Evolutionary conservation across 208 protist genomes (phyloP).

Genomic region (Trichomonas gallinae): DNA sequence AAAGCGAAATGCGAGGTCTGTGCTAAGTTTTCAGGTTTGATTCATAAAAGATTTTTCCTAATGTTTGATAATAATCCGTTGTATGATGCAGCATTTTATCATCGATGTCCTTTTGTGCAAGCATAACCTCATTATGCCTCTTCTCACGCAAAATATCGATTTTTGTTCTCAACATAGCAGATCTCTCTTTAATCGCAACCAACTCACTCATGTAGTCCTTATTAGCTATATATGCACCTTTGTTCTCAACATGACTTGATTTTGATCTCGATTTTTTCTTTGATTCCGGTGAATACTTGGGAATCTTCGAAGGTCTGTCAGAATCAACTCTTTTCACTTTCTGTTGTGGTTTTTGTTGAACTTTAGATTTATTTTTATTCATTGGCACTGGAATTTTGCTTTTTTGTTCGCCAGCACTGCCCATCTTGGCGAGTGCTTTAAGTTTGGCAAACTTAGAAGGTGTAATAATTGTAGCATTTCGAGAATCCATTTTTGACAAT

Average conservation of each 20-base stretch:
- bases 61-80: neutral
- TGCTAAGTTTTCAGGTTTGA: neutral
- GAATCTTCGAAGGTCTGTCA: neutral
- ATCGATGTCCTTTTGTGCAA: neutral
- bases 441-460: neutral
- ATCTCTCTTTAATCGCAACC: neutral
- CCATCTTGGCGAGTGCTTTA: neutral
- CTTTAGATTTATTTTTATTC: neutral
- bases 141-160: neutral
- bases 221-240: neutral
- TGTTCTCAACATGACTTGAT: neutral
- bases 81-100: neutral
- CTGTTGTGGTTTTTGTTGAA: neutral
- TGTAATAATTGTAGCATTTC: neutral
- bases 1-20: too few species aligned
- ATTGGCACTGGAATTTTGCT: neutral
- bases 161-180: neutral
- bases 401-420: neutral
- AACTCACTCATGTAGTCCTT: neutral
- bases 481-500: too few species aligned
- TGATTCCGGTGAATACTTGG: neutral
- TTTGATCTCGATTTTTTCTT: neutral
- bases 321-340: neutral
- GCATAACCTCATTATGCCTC: neutral
- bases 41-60: neutral